A percentile compares a stretch with the other conserved stretches of the same genome.
Conservation (phyloP, 139 green algal genomes). For the Chlorella vulgaris region DNA sequence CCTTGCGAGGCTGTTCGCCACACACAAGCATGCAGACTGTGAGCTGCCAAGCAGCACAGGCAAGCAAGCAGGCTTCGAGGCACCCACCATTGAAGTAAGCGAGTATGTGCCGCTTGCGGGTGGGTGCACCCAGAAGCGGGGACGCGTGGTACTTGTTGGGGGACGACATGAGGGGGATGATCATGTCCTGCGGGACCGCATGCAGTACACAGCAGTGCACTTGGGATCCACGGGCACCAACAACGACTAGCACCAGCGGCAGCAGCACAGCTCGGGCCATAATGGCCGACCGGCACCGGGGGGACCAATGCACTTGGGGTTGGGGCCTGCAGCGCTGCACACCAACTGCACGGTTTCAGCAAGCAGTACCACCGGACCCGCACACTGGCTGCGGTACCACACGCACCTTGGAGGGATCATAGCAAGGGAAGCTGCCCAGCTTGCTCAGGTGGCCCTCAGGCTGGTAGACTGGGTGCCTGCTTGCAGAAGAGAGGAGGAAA, state of each 20-base stretch:
- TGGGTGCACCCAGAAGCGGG: conserved; percentile 30
- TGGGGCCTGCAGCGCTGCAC: not conserved
- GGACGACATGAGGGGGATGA: conserved; percentile 50
- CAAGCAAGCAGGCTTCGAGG: not conserved
- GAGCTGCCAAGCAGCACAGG: not conserved
- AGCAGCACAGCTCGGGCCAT: not conserved
- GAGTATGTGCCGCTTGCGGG: conserved; percentile 37
- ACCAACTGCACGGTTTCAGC: too few species aligned
- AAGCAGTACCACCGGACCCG: too few species aligned
- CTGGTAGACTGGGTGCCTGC: conserved; percentile 4
- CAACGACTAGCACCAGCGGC: not conserved
- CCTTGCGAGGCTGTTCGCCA: too few species aligned
- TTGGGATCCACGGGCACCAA: not conserved
- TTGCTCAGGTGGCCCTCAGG: conserved; percentile 37
- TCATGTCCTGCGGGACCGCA: conserved; percentile 42
- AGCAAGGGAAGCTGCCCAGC: conserved; percentile 42
- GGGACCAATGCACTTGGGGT: not conserved
- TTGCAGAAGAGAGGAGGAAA: not conserved
- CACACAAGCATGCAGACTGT: too few species aligned
- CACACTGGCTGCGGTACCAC: too few species aligned
- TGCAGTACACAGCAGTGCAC: not conserved
- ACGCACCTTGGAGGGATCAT: conserved; percentile 34
- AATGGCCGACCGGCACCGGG: not conserved
- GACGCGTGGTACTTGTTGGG: conserved; percentile 35
- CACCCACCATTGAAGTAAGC: conserved; percentile 45